Evolutionary conservation across 2,329 filamentous ascomycete genomes (phyloP), one percentile per base, ranked within the genome.

Genomic region (Aspergillus sp.): DNA sequence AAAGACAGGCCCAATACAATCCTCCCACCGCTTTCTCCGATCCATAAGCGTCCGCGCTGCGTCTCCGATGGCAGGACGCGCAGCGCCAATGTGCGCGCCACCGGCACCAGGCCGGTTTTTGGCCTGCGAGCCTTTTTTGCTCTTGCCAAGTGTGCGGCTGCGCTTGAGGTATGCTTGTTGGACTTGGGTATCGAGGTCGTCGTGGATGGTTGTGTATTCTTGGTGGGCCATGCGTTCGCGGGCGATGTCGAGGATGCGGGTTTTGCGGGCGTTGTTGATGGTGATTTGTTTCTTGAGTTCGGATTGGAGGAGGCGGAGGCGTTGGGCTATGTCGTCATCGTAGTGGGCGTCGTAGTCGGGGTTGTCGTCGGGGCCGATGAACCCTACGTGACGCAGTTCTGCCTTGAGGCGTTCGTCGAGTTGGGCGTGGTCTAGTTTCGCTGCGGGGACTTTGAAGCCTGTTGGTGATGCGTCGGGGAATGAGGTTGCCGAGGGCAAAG

Each of bases 141-240:
- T 89, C 74, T 97, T 94, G 66, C 90, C 88, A 71, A 97, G 85
- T 0, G 89, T 95, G 42, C 93, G 84, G 23, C 91, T 97, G 20
- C 93, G 86, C 73, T 98, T 98, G 41, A 95, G 83, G 63, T 97
- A 98, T 3, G 93, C 91, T 45, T 88, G 85, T 63, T 97, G 90
- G 38, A 97, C 90, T 65, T 97, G 93, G 38, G 84, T 83, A 74
- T 98, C 93, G 19, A 98, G 83, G 66, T 98, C 93, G 65, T 98
- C 93, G 44, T 94, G 85, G 59, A 98, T 98, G 48, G 90, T 96
- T 66, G 85, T 86, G 74, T 95, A 98, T 66, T 98, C 93, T 64
- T 98, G 93, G 71, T 93, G 85, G 0, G 93, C 93, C 82, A 98
- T 91, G 55, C 89, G 84, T 65, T 95, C 90, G 59, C 90, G 86